Evolutionary conservation across 257 asterid genomes (phyloP).

Genomic region (Cynanchum wilfordii): DNA sequence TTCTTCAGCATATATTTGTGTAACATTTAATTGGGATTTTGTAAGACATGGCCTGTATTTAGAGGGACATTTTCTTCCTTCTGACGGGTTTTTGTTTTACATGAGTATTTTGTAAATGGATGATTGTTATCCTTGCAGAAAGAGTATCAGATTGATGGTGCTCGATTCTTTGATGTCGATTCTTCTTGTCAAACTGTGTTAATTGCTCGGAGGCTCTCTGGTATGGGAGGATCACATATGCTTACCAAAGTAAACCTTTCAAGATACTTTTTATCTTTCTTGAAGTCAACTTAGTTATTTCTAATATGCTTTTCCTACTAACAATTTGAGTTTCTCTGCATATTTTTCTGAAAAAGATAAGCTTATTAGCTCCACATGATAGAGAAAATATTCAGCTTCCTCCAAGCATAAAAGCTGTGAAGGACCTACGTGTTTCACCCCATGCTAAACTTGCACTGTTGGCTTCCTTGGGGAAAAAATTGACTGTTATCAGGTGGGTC

Average conservation of each 20-base stretch:
- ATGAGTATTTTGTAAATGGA: slow-evolving; percentile 1
- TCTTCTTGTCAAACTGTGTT: slow-evolving; percentile 40
- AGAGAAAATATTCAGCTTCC: slow-evolving; percentile 71
- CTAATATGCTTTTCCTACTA: slow-evolving; percentile 9
- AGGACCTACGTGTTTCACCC: slow-evolving; percentile 77
- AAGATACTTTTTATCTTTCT: not conserved
- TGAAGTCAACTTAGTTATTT: slow-evolving; percentile 1
- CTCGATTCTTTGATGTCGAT: slow-evolving; percentile 80
- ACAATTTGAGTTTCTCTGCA: slow-evolving; percentile 10
- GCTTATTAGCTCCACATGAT: slow-evolving; percentile 51
- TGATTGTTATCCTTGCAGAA: slow-evolving; percentile 34
- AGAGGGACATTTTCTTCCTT: not conserved
- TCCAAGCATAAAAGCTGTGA: slow-evolving; percentile 50
- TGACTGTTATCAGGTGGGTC: slow-evolving; percentile 65
- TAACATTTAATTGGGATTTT: not conserved
- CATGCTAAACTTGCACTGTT: slow-evolving; percentile 61
- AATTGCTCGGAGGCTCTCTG: slow-evolving; percentile 66
- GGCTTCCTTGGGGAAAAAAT: slow-evolving; percentile 83
- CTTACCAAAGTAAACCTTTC: slow-evolving; percentile 71
- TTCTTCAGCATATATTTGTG: not conserved
- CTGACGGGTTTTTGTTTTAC: not conserved
- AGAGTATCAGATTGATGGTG: slow-evolving; percentile 64
- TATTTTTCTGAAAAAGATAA: slow-evolving; percentile 44
- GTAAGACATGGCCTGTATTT: not conserved
- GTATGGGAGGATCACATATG: slow-evolving; percentile 57